phyloP scores from a whole-genome alignment of 1,284 basidiomycete species.

The Vanrija sp. region DNA sequence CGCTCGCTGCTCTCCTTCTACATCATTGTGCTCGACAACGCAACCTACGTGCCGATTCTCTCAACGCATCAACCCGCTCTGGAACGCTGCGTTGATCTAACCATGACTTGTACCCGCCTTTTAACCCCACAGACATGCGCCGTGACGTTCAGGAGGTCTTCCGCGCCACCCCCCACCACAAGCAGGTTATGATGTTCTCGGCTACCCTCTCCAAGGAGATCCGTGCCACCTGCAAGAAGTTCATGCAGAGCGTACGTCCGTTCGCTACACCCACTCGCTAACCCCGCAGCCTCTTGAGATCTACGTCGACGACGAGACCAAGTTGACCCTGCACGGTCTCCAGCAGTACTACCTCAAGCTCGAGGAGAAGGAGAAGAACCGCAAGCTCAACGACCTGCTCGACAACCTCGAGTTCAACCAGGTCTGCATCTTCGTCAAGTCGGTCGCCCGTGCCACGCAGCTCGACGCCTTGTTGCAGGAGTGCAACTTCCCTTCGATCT shows the following conservation, averaged over 20 bases:
- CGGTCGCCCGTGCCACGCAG: slow-evolving; percentile 92
- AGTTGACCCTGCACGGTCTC: slow-evolving; percentile 94
- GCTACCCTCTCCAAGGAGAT: slow-evolving; percentile 98
- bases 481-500: slow-evolving; percentile 98
- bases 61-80: too few relatives aligned
- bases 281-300: slow-evolving; percentile 86
- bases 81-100: background rate
- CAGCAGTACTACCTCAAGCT: slow-evolving; percentile 98
- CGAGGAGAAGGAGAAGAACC: slow-evolving; percentile 92
- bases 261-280: too few relatives aligned
- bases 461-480: slow-evolving; percentile 93
- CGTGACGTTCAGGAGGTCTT: slow-evolving; percentile 99
- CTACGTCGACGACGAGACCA: slow-evolving; percentile 99
- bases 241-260: slow-evolving; percentile 89
- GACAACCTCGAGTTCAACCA: slow-evolving; percentile 99
- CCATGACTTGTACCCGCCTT: slow-evolving; percentile 4
- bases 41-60: background rate
- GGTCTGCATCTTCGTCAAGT: slow-evolving; percentile 99
- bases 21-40: too few relatives aligned
- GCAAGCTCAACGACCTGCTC: slow-evolving; percentile 93
- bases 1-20: background rate
- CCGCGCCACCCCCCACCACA: slow-evolving; percentile 98
- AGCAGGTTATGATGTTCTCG: slow-evolving; percentile 99
- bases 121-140: slow-evolving; percentile 81
- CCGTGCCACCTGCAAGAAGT: slow-evolving; percentile 97